These are phyloP conservation scores for Russula sp. DNA, from an alignment of 768 basidiomycete species.

Conservation along the genomic window DNA sequence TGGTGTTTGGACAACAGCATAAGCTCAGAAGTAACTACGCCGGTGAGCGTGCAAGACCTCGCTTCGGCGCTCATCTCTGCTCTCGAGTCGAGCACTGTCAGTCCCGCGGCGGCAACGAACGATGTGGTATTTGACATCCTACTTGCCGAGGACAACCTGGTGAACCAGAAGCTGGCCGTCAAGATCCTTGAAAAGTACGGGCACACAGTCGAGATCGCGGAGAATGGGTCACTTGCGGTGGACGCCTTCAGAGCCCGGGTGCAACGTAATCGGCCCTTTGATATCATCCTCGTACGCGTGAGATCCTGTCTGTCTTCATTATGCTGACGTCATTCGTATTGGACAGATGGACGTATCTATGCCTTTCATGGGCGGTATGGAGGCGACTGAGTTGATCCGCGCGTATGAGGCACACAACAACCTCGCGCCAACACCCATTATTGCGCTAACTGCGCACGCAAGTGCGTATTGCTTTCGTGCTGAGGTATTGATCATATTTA, in stretches of 20 bases:
- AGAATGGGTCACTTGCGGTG: constrained; percentile 92
- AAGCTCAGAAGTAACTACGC: constrained; percentile 90
- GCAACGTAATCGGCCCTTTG: constrained; percentile 69
- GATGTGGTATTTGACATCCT: constrained; percentile 89
- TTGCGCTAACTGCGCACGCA: constrained; percentile 95
- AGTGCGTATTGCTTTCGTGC: constrained; percentile 51
- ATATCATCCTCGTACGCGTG: constrained; percentile 80
- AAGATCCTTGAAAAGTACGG: constrained; percentile 97
- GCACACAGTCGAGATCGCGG: constrained; percentile 93
- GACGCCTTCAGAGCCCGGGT: constrained; percentile 85
- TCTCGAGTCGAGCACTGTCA: constrained; percentile 91
- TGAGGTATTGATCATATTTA: neutral
- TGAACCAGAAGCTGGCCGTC: constrained; percentile 93
- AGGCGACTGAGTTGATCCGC: constrained; percentile 91
- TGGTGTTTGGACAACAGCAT: constrained; percentile 97
- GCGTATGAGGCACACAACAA: constrained; percentile 73
- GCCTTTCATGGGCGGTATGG: constrained; percentile 99
- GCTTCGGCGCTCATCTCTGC: constrained; percentile 91
- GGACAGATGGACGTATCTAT: constrained; percentile 94
- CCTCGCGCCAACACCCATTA: constrained; percentile 79
- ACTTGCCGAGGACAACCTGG: constrained; percentile 94
- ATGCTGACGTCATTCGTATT: no score
- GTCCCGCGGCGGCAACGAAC: constrained; percentile 79
- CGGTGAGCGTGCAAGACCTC: constrained; percentile 83
- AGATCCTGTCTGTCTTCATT: neutral